Evolutionary conservation across 129 eudicot genomes (phyloP), one percentile per base, ranked within the genome.

Genomic region (Helianthus annuus): DNA sequence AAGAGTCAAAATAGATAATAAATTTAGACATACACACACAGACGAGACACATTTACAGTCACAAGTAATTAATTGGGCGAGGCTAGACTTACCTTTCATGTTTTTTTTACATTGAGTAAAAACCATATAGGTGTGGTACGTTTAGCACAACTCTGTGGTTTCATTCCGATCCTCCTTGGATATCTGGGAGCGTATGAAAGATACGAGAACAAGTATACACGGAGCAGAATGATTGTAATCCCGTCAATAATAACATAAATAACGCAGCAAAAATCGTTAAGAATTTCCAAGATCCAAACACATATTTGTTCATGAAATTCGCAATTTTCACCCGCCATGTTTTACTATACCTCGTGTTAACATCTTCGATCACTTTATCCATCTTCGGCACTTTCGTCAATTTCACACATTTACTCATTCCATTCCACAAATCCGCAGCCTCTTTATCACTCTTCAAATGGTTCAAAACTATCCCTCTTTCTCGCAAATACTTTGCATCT

Each of bases 381-480:
- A 90, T 34, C 48, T 59, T 55, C 7, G 85, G 85, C 32, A 87
- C 93, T 72, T 77, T 90, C 4, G 96, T 87, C 79, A 83, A 69
- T 56, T 83, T 81, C 51, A 85, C 57, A 2, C 79, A 85, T 78
- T 73, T 84, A 51, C 82, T 85, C 96, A 90, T 90, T 74, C 96
- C 96, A 45, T 90, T 90, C 93, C 96, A 90, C 40, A 90, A 22
- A 13, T 87, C 75, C 0, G 90, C 94, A 71, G 79, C 96, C 76
- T 90, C 94, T 66, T 85, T 53, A 38, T 87, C 96, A 14, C 83
- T 84, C 83, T 84, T 89, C 88, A 89, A 74, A 57, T 48, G 89
- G 70, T 82, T 89, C 39, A 78, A n/a, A 61, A 89, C 69, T 4
- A 90, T 71, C 75, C 85, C 89, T 12, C 27, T 66, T 51, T 81